Evolutionary conservation across 2,329 filamentous ascomycete genomes (phyloP).

Genomic region (Penicillium sp.): DNA sequence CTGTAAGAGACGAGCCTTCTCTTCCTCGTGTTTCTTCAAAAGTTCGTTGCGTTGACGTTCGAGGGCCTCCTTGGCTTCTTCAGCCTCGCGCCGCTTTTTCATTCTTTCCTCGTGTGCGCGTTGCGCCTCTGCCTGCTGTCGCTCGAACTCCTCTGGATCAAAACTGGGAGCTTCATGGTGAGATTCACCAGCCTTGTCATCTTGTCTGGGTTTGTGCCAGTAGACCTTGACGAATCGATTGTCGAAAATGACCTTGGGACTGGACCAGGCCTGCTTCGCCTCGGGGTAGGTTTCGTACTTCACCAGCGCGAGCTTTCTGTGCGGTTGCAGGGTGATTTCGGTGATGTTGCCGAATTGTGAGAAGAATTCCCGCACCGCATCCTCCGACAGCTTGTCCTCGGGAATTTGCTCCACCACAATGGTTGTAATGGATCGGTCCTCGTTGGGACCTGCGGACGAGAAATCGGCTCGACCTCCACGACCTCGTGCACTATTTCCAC

Average conservation of each 20-base stretch:
- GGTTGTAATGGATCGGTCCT: slow-evolving; percentile 49
- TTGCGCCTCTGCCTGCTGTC: slow-evolving; percentile 53
- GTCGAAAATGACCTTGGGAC: slow-evolving; percentile 58
- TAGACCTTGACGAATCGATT: slow-evolving; percentile 61
- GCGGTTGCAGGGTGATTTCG: slow-evolving; percentile 50
- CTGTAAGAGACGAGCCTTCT: slow-evolving; percentile 46
- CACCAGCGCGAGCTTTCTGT: slow-evolving; percentile 51
- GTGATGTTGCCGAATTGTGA: slow-evolving; percentile 52
- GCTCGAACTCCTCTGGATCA: slow-evolving; percentile 49
- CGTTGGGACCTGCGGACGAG: slow-evolving; percentile 47
- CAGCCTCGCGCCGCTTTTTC: slow-evolving; percentile 47
- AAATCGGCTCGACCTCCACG: slow-evolving; percentile 46
- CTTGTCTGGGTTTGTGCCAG: slow-evolving; percentile 48
- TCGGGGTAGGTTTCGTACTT: slow-evolving; percentile 48
- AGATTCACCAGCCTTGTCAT: slow-evolving; percentile 26
- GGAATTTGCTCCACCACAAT: slow-evolving; percentile 59
- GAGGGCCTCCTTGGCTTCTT: slow-evolving; percentile 47
- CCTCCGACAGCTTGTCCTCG: slow-evolving; percentile 51
- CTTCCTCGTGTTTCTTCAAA: slow-evolving; percentile 50
- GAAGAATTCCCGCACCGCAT: slow-evolving; percentile 52
- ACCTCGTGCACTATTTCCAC: slow-evolving; percentile 35
- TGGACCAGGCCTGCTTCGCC: slow-evolving; percentile 52
- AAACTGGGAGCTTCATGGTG: slow-evolving; percentile 42
- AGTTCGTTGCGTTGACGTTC: slow-evolving; percentile 47
- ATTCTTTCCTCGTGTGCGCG: slow-evolving; percentile 50